Evolutionary conservation across 106 monocot species (phyloP), one percentile per base, ranked within the genome.

Genomic region (Phalaenopsis equestris): DNA sequence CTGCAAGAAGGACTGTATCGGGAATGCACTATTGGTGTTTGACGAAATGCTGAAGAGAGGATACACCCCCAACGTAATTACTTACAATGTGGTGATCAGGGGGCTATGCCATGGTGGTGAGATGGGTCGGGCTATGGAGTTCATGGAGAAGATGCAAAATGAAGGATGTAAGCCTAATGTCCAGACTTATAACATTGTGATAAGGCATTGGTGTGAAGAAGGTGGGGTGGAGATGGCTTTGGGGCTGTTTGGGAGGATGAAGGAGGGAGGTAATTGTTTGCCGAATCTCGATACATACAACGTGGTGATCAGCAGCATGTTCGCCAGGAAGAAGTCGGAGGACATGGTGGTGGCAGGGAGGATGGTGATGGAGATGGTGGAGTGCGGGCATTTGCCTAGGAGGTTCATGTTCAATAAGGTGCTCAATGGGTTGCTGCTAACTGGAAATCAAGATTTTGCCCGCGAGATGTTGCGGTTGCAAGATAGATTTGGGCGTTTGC

Each of bases 271-370:
- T 38, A 47, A 81, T 0, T 93, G 91, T 79, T 77, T 91, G 78
- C 96, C 96, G 6, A 88, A 96, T 73, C 52, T 84, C 80, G 96
- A 96, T 52, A 96, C 90, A 3, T 96, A 90, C 73, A 91, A 91
- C 75, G 81, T 93, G 75, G 48, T 96, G 37, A 93, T 96, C 45
- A 91, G 88, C 24, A 83, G 86, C 14, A 93, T 96, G 96, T 96
- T 96, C 81, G 80, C 23, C 78, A 92, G 94, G 80, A 94, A 79
- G 82, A 84, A 83, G 70, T 48, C 85, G 0, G 89, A 94, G 75
- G 90, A 98, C 77, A 89, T 92, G 89, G 56, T 89, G 55, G 82
- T 84, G 49, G 97, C 97, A 15, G 92, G 90, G 39, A 90, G 81
- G 65, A 85, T 94, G 90, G 84, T 91, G 76, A 52, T 81, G 79